Base-by-base conservation (phyloP, 192 early-diverging fungal genomes). In the Podila epicladia region DNA sequence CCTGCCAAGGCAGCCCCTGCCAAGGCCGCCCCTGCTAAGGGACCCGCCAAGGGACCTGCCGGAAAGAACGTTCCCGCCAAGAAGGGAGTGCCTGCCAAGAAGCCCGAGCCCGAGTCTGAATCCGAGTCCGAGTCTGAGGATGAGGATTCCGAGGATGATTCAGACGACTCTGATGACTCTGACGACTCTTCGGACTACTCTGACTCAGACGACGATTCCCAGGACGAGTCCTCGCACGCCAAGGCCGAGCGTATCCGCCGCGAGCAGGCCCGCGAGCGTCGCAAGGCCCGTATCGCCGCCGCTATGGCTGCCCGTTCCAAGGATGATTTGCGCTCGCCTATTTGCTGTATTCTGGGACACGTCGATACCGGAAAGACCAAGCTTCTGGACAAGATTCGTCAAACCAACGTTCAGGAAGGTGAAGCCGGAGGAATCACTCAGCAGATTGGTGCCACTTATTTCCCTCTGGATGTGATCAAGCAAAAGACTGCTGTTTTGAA, bases 351-450 rank as follows among this genome's bases (percentile, higher is more conserved):
- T 88, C 84, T 99, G 62, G 98, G 98, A 37, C 98, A 99, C 87
- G 98, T 99, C 74, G 98, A 99, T 84, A 96, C 96, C 9, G 95
- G 94, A 64, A 82, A 71, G 83, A 99, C 98, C 35, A 99, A 98
- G 87, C 84, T 99, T 31, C 88, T 99, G 50, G 98, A 99, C 88
- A 98, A 98, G 91, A 97, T 99, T 85, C 92, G 98, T 58, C 97
- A 99, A 83, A 99, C 98, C 32, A 98, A 98, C 87, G 98, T 99
- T 20, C 97, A 99, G 86, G 98, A 94, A 67, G 97, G 97, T 66
- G 98, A 99, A 91, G 98, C 98, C 38, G 98, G 98, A 75, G 98
- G 98, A 85, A 99, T 99, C 82, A 99, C 98, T 13, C 98, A 99
- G 85, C 98, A 99, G 82, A 99, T 99, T 70, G 98, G 98, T 85